Evolutionary conservation across 805 yeast species (phyloP).

Genomic region (Saturnispora sanitii): DNA sequence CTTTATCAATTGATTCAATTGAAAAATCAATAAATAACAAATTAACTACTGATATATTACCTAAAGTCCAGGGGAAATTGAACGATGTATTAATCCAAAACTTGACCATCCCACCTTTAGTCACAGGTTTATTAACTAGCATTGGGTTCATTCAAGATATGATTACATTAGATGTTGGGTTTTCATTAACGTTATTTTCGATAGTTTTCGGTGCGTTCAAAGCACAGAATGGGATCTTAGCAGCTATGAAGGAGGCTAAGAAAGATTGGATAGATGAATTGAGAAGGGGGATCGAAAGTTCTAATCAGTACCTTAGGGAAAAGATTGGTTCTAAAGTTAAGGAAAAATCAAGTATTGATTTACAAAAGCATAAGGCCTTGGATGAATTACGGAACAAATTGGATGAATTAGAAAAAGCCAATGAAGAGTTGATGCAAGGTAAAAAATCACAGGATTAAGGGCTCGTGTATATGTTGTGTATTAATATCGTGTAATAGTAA

Average conservation of each 20-base stretch:
- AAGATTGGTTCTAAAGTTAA: slow-evolving; percentile 4
- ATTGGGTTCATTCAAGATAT: slow-evolving; percentile 22
- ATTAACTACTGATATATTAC: slow-evolving; percentile 17
- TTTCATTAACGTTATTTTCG: slow-evolving; percentile 23
- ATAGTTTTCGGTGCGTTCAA: slow-evolving; percentile 21
- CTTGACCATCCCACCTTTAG: slow-evolving; percentile 21
- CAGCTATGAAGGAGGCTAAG: slow-evolving; percentile 10
- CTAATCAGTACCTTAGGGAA: slow-evolving; percentile 4
- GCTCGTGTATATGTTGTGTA: too few relatives aligned
- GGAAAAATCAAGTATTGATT: slow-evolving; percentile 3
- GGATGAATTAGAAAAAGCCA: background rate
- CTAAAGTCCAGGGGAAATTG: slow-evolving; percentile 20
- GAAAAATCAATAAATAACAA: background rate
- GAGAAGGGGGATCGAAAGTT: background rate
- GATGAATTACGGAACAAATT: background rate
- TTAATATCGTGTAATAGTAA: too few relatives aligned
- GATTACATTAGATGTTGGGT: slow-evolving; percentile 21
- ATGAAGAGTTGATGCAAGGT: slow-evolving; percentile 1
- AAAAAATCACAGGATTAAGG: too few relatives aligned
- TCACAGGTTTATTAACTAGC: slow-evolving; percentile 19
- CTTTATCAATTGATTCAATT: slow-evolving; percentile 11
- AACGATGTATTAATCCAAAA: slow-evolving; percentile 18
- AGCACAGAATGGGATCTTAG: slow-evolving; percentile 17
- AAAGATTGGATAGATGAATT: slow-evolving; percentile 3
- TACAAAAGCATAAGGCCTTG: background rate